Evolutionary conservation across 331 rosid genomes (phyloP).

Genomic region (Pyracantha coccinea): DNA sequence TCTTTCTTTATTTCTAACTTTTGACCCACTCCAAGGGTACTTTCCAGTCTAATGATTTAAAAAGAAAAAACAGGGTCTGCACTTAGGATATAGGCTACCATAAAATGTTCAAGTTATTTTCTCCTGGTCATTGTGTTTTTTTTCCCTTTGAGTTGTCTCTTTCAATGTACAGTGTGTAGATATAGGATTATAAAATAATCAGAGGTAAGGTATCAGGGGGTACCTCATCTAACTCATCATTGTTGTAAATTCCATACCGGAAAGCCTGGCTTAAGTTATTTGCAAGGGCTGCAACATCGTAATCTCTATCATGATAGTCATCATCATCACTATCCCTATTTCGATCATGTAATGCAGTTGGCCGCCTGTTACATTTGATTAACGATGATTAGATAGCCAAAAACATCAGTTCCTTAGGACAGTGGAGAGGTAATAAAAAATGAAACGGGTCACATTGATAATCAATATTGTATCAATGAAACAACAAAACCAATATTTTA

Average conservation of each 20-base stretch:
- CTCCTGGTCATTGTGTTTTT: neutral
- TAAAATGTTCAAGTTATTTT: neutral
- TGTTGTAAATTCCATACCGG: constrained; percentile 83
- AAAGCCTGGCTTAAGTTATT: constrained; percentile 96
- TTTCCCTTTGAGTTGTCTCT: neutral
- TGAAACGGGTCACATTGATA: neutral
- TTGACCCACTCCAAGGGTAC: neutral
- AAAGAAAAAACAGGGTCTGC: too few species aligned
- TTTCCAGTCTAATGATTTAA: neutral
- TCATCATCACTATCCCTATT: constrained; percentile 94
- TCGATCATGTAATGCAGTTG: constrained; percentile 86
- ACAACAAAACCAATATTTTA: neutral
- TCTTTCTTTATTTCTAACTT: neutral
- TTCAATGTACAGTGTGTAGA: neutral
- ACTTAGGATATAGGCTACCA: neutral
- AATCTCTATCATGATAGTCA: constrained; percentile 94
- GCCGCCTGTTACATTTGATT: constrained; percentile 63
- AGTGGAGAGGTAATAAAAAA: neutral
- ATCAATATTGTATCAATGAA: neutral
- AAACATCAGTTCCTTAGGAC: neutral
- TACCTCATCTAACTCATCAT: constrained; percentile 92
- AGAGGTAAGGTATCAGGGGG: neutral
- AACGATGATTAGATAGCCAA: constrained; percentile 2
- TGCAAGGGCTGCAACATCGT: constrained; percentile 95
- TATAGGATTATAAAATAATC: neutral